These are phyloP conservation scores for Lathyrus tuberosus DNA, from an alignment of 306 rosid genomes.

Conservation along the genomic window DNA sequence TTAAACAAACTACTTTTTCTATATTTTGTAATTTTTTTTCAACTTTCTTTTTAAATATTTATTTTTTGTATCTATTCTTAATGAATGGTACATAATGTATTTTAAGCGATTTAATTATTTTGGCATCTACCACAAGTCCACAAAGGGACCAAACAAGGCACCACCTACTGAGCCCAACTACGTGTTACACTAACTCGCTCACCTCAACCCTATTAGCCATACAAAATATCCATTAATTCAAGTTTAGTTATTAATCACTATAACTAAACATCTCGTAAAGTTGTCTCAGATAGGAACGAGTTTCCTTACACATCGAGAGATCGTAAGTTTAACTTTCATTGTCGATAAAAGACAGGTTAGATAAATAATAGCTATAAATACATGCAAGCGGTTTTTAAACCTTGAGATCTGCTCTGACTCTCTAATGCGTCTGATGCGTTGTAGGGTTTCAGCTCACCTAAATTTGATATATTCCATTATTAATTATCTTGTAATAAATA, in stretches of 20 bases:
- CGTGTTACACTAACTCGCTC: constrained; percentile 53
- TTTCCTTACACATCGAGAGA: too few species aligned
- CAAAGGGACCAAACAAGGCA: constrained; percentile 25
- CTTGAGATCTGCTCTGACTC: too few species aligned
- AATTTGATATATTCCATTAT: too few species aligned
- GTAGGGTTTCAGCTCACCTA: too few species aligned
- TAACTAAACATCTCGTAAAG: too few species aligned
- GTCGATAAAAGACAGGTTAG: too few species aligned
- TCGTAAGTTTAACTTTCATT: too few species aligned
- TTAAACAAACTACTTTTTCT: background rate
- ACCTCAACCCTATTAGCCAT: background rate
- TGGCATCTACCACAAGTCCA: constrained; percentile 34
- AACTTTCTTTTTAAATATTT: background rate
- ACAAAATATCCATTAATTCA: background rate
- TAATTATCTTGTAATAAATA: background rate
- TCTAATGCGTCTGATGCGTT: too few species aligned
- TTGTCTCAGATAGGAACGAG: too few species aligned
- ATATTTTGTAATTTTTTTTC: constrained; percentile 5
- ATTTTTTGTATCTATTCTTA: background rate
- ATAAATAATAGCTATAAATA: too few species aligned
- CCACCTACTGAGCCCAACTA: constrained; percentile 46
- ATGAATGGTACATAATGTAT: constrained; percentile 40
- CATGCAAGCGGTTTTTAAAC: too few species aligned
- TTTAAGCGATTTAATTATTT: constrained; percentile 27
- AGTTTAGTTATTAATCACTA: background rate